A percentile compares a stretch with the other conserved stretches of the same genome.
Conservation (phyloP, 2,329 filamentous ascomycete species). For the Ophiostoma angusticollis region DNA sequence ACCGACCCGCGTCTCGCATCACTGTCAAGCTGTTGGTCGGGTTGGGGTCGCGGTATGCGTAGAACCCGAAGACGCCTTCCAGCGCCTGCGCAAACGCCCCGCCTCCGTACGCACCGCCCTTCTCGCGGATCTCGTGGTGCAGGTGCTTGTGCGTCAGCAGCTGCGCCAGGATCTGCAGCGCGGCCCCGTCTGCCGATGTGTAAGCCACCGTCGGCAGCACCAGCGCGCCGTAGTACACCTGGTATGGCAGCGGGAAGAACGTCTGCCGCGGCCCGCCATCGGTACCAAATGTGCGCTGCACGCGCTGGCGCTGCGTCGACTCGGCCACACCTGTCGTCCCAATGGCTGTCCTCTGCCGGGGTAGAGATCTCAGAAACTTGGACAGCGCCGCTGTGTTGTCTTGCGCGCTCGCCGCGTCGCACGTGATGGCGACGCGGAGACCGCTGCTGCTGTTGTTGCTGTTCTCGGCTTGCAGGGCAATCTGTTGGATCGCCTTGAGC, state of each 20-base stretch:
- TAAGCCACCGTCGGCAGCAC: slow-evolving; percentile 78
- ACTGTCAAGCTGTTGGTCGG: slow-evolving; percentile 77
- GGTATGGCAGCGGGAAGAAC: slow-evolving; percentile 90
- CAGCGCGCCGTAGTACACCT: slow-evolving; percentile 87
- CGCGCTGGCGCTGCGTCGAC: slow-evolving; percentile 4
- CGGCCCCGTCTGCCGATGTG: slow-evolving; percentile 57
- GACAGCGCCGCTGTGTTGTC: slow-evolving; percentile 59
- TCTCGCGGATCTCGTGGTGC: slow-evolving; percentile 94
- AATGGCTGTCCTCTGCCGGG: slow-evolving; percentile 21
- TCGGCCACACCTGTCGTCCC: neutral
- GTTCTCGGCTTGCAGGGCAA: slow-evolving; percentile 45
- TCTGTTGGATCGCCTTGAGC: slow-evolving; percentile 70
- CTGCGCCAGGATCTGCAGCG: slow-evolving; percentile 79
- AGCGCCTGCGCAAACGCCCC: slow-evolving; percentile 72
- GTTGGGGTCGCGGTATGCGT: slow-evolving; percentile 94
- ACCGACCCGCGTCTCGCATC: slow-evolving; percentile 69
- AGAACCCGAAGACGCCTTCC: slow-evolving; percentile 83
- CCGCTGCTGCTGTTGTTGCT: slow-evolving; percentile 38
- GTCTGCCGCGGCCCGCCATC: slow-evolving; percentile 38
- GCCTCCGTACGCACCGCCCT: slow-evolving; percentile 90
- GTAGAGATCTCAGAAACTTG: slow-evolving; percentile 54
- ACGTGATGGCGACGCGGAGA: slow-evolving; percentile 74
- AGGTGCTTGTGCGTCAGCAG: slow-evolving; percentile 92
- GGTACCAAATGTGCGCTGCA: slow-evolving; percentile 3
- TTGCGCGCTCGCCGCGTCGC: slow-evolving; percentile 58